Base-by-base conservation (phyloP, 2,329 filamentous ascomycete genomes). In the Didymella glomerata region DNA sequence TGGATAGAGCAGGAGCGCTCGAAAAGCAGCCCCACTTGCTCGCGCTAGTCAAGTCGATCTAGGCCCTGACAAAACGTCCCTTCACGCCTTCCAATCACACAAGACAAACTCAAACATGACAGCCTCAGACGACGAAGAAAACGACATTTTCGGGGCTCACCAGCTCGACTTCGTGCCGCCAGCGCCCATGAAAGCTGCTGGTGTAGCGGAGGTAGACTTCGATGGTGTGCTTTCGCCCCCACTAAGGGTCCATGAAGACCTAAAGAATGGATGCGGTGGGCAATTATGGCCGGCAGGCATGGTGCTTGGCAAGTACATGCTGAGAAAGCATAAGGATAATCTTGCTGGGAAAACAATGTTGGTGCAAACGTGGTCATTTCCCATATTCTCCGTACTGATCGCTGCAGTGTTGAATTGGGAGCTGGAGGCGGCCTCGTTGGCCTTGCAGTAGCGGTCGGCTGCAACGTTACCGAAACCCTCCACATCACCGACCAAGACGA, bases 261-360 rank as follows among this genome's bases (percentile, higher is more conserved):
- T 97, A 47, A 87, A 86, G 57, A 87, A 91, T 63, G 95, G 95
- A 61, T 98, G 95, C 77, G 95, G 95, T 48, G 95, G 95, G 2
- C 91, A 96, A 78, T 84, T 96, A 11, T 98, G 95, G 95, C 94
- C 93, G 3, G 94, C 94, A 0, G 95, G 95, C 11, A 90, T 96
- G 87, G 86, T 95, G 16, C 82, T 99, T 52, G 86, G 90, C 20
- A 92, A 90, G 77, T 96, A 98, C 75, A 85, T 98, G 84, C 83
- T 98, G 59, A 86, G 89, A 51, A 88, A 88, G 72, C 90, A 91
- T 68, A 81, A 81, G 62, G 79, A 85, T n/a, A 80, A 86, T 65
- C 77, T 96, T 63, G 78, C 77, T 57, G 81, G 85, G 57, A 88
- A 90, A 64, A 85, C 86, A 77, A 92, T 96, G 91, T 96, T 76